These are phyloP conservation scores for Cystobasidium tubakii DNA, from an alignment of 768 basidiomycete species.

Conservation along the genomic window DNA sequence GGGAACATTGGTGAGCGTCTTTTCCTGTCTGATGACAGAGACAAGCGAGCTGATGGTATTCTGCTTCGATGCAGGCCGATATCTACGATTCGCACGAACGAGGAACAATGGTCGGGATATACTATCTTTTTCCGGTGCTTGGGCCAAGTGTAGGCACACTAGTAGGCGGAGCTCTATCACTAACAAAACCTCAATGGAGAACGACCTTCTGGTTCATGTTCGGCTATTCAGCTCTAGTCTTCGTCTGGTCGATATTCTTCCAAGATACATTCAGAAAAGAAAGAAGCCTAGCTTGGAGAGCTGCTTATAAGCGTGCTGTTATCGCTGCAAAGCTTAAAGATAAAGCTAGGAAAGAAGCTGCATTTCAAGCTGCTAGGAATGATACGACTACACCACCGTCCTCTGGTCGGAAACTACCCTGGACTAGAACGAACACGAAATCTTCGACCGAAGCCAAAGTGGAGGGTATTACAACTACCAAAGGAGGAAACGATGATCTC, in stretches of 20 bases:
- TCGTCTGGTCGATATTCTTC: slow-evolving; percentile 55
- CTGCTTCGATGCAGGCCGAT: slow-evolving; percentile 51
- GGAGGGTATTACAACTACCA: slow-evolving; percentile 54
- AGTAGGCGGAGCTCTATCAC: slow-evolving; percentile 61
- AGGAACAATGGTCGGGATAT: slow-evolving; percentile 72
- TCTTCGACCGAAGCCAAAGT: slow-evolving; percentile 21
- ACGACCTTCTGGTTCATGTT: slow-evolving; percentile 76
- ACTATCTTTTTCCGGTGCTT: slow-evolving; percentile 70
- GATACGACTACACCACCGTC: slow-evolving; percentile 29
- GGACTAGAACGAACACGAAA: slow-evolving; percentile 7
- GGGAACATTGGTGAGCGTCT: slow-evolving; percentile 55
- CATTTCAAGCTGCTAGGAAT: slow-evolving; percentile 34
- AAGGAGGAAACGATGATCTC: not conserved
- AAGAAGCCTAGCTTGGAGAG: slow-evolving; percentile 73
- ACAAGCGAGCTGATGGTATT: not conserved
- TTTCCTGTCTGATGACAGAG: not conserved
- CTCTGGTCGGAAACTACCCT: not conserved
- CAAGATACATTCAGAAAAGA: slow-evolving; percentile 76
- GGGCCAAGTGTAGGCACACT: slow-evolving; percentile 51
- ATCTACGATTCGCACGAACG: slow-evolving; percentile 69
- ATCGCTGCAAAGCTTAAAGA: slow-evolving; percentile 41
- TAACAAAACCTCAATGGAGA: slow-evolving; percentile 64
- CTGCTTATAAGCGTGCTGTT: slow-evolving; percentile 55
- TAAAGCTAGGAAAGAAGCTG: slow-evolving; percentile 3
- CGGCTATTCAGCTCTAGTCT: slow-evolving; percentile 37